A percentile compares a stretch with the other conserved stretches of the same genome.
These are phyloP conservation scores for Saccharomyces hybrid DNA, from an alignment of 1,139 yeast species.

Conservation along the genomic window DNA sequence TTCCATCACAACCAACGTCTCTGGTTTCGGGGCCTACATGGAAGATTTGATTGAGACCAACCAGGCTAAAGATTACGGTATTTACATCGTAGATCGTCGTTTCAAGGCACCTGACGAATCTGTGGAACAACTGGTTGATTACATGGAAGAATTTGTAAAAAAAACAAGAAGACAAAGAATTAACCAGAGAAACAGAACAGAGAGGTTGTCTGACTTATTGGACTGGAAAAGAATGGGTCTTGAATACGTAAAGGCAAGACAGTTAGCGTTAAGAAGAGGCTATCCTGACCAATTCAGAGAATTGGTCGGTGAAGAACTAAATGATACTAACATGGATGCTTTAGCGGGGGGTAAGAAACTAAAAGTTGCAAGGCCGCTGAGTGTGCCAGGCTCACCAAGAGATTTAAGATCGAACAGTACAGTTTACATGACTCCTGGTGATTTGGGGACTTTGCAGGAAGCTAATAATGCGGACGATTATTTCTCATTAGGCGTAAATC, in stretches of 20 bases:
- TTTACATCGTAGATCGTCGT: slow-evolving; percentile 91
- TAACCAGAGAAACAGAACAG: slow-evolving; percentile 94
- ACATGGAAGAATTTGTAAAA: slow-evolving; percentile 79
- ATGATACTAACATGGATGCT: slow-evolving; percentile 23
- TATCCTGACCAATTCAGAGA: slow-evolving; percentile 76
- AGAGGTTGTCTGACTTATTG: slow-evolving; percentile 77
- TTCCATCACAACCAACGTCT: slow-evolving; percentile 85
- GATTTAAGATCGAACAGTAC: slow-evolving; percentile 34
- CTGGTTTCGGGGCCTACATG: slow-evolving; percentile 97
- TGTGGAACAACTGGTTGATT: slow-evolving; percentile 77
- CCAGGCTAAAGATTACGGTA: slow-evolving; percentile 81
- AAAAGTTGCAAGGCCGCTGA: slow-evolving; percentile 81
- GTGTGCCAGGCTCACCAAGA: slow-evolving; percentile 95
- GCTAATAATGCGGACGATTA: slow-evolving; percentile 77
- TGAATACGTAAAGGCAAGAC: slow-evolving; percentile 90
- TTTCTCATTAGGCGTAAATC: slow-evolving; percentile 61
- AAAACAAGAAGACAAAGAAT: slow-evolving; percentile 94
- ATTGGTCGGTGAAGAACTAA: slow-evolving; percentile 33
- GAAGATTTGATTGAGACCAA: slow-evolving; percentile 85
- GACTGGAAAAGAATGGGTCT: slow-evolving; percentile 98
- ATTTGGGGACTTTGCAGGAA: slow-evolving; percentile 86
- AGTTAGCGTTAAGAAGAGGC: slow-evolving; percentile 82
- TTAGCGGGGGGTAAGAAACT: slow-evolving; percentile 34
- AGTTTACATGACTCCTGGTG: slow-evolving; percentile 91
- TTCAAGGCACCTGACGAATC: slow-evolving; percentile 89